Percentiles rank a stretch among this genome's conserved stretches.
Evolutionary conservation across 2,329 filamentous ascomycete genomes (phyloP).

Genomic region (Colletotrichum sp.): DNA sequence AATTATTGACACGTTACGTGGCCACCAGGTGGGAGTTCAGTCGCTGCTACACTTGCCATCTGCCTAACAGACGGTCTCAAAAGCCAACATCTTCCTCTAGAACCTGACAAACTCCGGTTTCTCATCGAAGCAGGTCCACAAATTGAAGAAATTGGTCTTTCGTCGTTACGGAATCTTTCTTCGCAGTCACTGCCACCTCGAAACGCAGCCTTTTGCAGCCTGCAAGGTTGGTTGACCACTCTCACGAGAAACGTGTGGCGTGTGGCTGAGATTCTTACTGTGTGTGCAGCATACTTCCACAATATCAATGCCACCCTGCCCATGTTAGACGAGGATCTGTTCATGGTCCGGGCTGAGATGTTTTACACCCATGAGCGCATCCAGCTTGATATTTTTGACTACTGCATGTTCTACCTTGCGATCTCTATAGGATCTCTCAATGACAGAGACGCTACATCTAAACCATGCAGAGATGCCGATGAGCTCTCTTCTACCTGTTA

Average conservation of each 20-base stretch:
- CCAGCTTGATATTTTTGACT: not conserved
- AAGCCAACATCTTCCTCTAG: not conserved
- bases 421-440: not conserved
- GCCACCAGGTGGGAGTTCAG: not conserved
- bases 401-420: not conserved
- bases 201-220: not conserved
- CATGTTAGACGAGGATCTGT: not conserved
- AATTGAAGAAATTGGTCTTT: not conserved
- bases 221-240: not conserved
- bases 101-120: not conserved
- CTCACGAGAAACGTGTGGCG: not conserved
- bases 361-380: not conserved
- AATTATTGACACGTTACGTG: accelerated
- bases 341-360: not conserved
- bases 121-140: not conserved
- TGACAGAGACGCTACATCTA: not conserved
- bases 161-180: not conserved
- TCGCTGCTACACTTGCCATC: not conserved
- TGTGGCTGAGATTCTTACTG: not conserved
- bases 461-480: not conserved
- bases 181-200: not conserved
- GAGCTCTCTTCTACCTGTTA: not conserved
- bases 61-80: not conserved
- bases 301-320: not conserved
- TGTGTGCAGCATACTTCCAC: not conserved